Evolutionary conservation across 768 basidiomycete species (phyloP).

Genomic region (Kwoniella europaea): DNA sequence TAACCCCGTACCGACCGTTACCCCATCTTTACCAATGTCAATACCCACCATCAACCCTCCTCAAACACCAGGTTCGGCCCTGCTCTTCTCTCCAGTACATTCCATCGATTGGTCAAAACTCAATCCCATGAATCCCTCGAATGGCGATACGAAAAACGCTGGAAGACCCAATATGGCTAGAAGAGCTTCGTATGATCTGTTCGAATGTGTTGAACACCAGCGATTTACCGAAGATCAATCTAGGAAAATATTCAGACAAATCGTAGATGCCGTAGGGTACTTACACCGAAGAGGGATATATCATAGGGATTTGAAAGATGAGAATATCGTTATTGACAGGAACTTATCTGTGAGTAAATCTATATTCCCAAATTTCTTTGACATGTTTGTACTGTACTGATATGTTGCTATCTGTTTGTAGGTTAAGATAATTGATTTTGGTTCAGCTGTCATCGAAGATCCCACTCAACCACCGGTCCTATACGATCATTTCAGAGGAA

Average conservation of each 20-base stretch:
- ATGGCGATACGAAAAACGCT: conserved; percentile 1
- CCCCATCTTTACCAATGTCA: conserved; percentile 15
- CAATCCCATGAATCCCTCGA: conserved; percentile 3
- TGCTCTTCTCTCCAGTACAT: conserved; percentile 20
- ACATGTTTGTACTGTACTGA: not conserved
- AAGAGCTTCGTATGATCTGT: conserved; percentile 85
- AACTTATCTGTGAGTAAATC: conserved; percentile 63
- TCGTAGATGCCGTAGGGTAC: conserved; percentile 82
- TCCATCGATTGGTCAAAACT: conserved; percentile 26
- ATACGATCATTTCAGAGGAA: conserved; percentile 70
- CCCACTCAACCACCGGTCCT: conserved; percentile 68
- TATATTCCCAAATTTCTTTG: not conserved
- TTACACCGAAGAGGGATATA: conserved; percentile 62
- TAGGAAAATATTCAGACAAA: conserved; percentile 81
- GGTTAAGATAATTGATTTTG: conserved; percentile 97
- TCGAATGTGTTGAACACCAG: conserved; percentile 92
- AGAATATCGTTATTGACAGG: conserved; percentile 60
- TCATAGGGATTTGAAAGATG: conserved; percentile 62
- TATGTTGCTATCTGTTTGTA: conserved; percentile 47
- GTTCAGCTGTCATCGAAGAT: conserved; percentile 79
- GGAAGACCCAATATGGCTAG: conserved; percentile 61
- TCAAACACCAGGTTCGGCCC: conserved; percentile 22
- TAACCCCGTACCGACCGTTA: conserved; percentile 16
- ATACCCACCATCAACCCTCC: conserved; percentile 18
- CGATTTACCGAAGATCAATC: conserved; percentile 78